phyloP scores from a whole-genome alignment of 2,329 filamentous ascomycete genomes.

The Metarhizium rileyi region DNA sequence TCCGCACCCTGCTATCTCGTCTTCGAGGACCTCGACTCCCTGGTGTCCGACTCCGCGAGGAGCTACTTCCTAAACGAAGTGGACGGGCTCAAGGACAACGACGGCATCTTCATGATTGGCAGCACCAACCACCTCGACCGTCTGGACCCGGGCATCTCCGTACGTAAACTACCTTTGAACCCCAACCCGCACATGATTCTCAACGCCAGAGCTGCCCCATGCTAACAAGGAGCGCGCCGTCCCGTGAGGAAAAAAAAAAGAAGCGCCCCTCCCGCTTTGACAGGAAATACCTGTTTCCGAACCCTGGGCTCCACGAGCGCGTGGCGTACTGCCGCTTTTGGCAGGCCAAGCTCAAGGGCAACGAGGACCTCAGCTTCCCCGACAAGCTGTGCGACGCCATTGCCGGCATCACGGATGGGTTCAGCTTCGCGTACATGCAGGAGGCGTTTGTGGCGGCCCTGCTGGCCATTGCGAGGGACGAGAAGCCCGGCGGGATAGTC shows the following conservation, averaged over 20 bases:
- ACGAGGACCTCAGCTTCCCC: conserved; percentile 51
- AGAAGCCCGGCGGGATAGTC: conserved; percentile 2
- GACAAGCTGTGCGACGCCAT: conserved; percentile 47
- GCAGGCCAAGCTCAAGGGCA: conserved; percentile 45
- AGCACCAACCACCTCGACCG: conserved; percentile 57
- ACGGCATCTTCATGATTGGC: conserved; percentile 61
- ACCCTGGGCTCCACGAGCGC: conserved; percentile 44
- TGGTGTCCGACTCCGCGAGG: conserved; percentile 49
- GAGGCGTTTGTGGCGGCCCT: conserved; percentile 58
- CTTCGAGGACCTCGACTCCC: conserved; percentile 62
- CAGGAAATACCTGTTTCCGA: conserved; percentile 55
- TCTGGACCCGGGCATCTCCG: conserved; percentile 54
- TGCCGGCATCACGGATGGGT: conserved; percentile 52
- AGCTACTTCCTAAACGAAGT: conserved; percentile 67
- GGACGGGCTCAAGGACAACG: conserved; percentile 58
- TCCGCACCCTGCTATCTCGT: conserved; percentile 60
- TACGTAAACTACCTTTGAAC: conserved; percentile 16
- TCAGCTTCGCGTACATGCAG: conserved; percentile 62
- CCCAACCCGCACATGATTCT: too few relatives aligned
- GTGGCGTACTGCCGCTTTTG: conserved; percentile 53
- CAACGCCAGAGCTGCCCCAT: too few relatives aligned
- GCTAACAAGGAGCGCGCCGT: too few relatives aligned
- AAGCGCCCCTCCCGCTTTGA: conserved; percentile 60
- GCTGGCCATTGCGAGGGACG: conserved; percentile 42
- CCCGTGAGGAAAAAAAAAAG: conserved; percentile 18